phyloP scores from a whole-genome alignment of 257 asterid species.

The Gardenia jasminoides region DNA sequence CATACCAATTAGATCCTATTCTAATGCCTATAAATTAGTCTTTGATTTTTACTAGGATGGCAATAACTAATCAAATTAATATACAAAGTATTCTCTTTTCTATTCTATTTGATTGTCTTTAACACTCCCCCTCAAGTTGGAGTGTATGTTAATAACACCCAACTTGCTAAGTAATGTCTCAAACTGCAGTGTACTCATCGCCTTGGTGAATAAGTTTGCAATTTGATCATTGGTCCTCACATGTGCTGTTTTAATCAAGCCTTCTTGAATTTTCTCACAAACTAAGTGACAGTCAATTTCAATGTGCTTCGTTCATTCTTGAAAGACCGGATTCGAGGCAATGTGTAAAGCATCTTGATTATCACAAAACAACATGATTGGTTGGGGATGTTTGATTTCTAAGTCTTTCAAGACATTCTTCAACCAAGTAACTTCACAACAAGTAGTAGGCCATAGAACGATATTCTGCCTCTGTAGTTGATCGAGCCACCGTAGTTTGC shows the following conservation, averaged over 20 bases:
- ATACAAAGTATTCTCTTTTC: background rate
- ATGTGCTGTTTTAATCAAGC: background rate
- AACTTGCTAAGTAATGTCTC: background rate
- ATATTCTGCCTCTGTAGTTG: background rate
- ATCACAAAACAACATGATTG: background rate
- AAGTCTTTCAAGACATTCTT: background rate
- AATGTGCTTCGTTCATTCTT: background rate
- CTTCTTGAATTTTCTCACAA: background rate
- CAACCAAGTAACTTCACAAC: background rate
- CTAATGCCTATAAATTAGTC: background rate
- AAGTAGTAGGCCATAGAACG: background rate
- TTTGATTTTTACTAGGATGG: background rate
- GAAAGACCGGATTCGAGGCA: background rate
- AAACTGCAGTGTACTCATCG: background rate
- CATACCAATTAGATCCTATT: too few relatives aligned
- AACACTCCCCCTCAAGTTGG: background rate
- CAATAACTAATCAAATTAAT: background rate
- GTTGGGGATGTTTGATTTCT: background rate
- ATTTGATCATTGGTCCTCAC: background rate
- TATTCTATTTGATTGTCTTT: background rate
- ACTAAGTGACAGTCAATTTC: background rate
- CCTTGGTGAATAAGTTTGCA: background rate
- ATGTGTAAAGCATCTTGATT: background rate
- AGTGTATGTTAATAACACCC: slow-evolving; percentile 5
- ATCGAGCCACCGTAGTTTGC: background rate